These are phyloP conservation scores for Paramyrothecium roridum DNA, from an alignment of 2,329 filamentous ascomycete genomes.

Conservation along the genomic window DNA sequence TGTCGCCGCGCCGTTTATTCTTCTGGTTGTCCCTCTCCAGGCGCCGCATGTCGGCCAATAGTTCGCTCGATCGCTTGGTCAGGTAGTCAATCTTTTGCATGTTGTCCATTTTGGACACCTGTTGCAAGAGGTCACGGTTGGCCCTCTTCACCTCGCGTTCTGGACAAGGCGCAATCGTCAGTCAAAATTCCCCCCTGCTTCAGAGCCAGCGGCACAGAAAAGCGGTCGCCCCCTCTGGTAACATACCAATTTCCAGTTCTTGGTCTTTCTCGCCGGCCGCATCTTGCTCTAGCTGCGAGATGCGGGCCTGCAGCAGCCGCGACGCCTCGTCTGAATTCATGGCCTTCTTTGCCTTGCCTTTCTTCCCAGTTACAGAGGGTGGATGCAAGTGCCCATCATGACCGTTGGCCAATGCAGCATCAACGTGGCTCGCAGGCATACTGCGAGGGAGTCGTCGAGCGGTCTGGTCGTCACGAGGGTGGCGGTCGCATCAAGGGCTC, in stretches of 20 bases:
- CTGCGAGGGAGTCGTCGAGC: conserved; percentile 14
- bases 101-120: conserved; percentile 88
- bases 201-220: conserved; percentile 1
- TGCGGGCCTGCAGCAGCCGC: conserved; percentile 87
- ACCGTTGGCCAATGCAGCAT: conserved; percentile 38
- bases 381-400: conserved; percentile 35
- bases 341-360: conserved; percentile 80
- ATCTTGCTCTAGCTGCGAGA: conserved; percentile 92
- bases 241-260: conserved; percentile 88
- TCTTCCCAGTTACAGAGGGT: conserved; percentile 57
- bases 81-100: conserved; percentile 88
- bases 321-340: conserved; percentile 85
- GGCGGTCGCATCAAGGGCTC: conserved; percentile 8
- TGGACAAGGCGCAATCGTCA: conserved; percentile 36
- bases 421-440: conserved; percentile 38
- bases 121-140: conserved; percentile 82
- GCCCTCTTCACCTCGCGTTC: conserved; percentile 94
- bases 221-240: conserved; percentile 6
- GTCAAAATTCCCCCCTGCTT: conserved; percentile 13
- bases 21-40: conserved; percentile 92
- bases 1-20: conserved; percentile 92
- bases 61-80: conserved; percentile 85
- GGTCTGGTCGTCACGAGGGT: conserved; percentile 12
- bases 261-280: conserved; percentile 92
- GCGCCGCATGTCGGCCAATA: conserved; percentile 92